A percentile compares a stretch with the other conserved stretches of the same genome.
Evolutionary conservation across 2,329 filamentous ascomycete species (phyloP).

Genomic region (Neurospora sp.): DNA sequence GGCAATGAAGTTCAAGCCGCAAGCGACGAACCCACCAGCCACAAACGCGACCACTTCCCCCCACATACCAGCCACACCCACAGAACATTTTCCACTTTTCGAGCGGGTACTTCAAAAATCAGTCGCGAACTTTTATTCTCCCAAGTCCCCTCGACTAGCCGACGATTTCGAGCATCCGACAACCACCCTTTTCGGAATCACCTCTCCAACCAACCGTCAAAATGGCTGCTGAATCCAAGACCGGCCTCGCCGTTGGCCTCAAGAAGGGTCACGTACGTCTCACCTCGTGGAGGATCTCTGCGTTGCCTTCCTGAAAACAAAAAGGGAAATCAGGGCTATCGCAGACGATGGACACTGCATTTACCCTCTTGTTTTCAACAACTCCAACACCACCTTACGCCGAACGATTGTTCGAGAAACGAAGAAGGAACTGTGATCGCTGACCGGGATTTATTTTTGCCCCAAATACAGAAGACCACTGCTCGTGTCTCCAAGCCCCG

Average conservation of each 20-base stretch:
- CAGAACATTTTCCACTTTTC: constrained; percentile 7
- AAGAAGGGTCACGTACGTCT: constrained; percentile 60
- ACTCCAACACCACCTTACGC: not conserved
- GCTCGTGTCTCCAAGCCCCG: constrained; percentile 66
- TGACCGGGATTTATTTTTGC: constrained; percentile 27
- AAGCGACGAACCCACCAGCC: not conserved
- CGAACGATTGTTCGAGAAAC: not conserved
- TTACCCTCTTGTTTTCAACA: constrained; percentile 18
- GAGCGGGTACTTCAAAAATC: not conserved
- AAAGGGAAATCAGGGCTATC: constrained; percentile 15
- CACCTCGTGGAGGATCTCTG: constrained; percentile 69
- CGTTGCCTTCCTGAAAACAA: constrained; percentile 25
- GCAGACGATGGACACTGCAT: constrained; percentile 48
- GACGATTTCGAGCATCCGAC: constrained; percentile 10
- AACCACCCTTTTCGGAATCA: constrained; percentile 6
- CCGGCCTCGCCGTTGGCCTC: constrained; percentile 50
- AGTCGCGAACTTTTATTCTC: constrained; percentile 8
- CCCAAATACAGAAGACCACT: constrained; percentile 64
- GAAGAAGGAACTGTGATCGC: constrained; percentile 23
- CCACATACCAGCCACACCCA: constrained; percentile 7
- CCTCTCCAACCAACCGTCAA: constrained; percentile 22
- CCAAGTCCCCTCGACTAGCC: constrained; percentile 6
- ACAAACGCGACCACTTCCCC: not conserved
- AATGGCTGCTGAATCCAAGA: constrained; percentile 52
- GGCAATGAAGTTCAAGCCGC: not conserved